Conservation (phyloP, 495 filamentous ascomycete genomes). For the Podospora fimiseda region DNA sequence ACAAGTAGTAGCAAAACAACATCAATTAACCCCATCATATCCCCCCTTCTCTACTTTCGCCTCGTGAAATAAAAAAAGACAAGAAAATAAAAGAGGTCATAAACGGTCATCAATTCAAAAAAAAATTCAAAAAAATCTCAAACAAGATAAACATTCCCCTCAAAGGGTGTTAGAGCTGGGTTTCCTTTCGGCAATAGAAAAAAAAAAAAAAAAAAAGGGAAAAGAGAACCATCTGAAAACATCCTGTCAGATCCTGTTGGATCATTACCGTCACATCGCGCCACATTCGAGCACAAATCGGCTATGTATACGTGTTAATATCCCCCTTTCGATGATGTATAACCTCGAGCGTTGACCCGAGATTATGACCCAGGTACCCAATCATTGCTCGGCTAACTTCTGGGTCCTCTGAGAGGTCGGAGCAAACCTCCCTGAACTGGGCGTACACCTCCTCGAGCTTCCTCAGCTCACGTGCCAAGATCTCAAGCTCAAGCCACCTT, state of each 20-base stretch:
- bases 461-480: slow-evolving; percentile 39
- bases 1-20: too few relatives aligned
- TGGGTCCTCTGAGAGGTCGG: slow-evolving; percentile 35
- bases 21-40: too few relatives aligned
- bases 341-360: slow-evolving; percentile 30
- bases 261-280: slow-evolving; percentile 5
- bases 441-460: slow-evolving; percentile 40
- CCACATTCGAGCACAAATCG: background rate
- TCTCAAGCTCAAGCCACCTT: slow-evolving; percentile 39
- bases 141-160: background rate
- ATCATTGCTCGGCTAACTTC: slow-evolving; percentile 38
- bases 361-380: slow-evolving; percentile 35
- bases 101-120: background rate
- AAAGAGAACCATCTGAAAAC: background rate
- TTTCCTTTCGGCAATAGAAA: background rate
- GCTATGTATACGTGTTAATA: slow-evolving; percentile 16
- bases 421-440: slow-evolving; percentile 36
- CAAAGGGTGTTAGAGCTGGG: background rate
- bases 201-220: background rate
- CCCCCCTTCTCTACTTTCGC: too few relatives aligned
- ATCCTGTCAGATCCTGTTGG: background rate
- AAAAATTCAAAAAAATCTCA: too few relatives aligned
- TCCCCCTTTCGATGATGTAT: slow-evolving; percentile 33
- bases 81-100: too few relatives aligned
- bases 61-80: too few relatives aligned